Conservation (phyloP, 352 stramenopile species). For the Globisporangium cylindrosporum region DNA sequence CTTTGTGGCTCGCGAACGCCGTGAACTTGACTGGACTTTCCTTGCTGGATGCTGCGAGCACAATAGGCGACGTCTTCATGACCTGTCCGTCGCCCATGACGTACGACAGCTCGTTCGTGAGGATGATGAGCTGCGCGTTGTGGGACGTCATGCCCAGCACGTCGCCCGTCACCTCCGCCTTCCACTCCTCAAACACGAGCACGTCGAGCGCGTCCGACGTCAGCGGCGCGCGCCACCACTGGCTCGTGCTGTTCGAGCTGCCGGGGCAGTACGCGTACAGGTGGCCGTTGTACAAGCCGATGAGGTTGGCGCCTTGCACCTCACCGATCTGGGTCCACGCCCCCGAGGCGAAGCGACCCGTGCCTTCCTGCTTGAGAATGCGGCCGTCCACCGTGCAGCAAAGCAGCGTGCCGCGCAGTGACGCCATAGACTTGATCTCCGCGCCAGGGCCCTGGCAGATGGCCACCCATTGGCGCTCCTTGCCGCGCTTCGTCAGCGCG, state of each 20-base stretch:
- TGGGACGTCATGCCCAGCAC: conserved; percentile 70
- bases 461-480: conserved; percentile 42
- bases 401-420: conserved; percentile 58
- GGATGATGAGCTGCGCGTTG: conserved; percentile 69
- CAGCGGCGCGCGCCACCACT: conserved; percentile 58
- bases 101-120: conserved; percentile 47
- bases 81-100: conserved; percentile 32
- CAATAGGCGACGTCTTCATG: conserved; percentile 34
- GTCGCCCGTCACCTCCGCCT: conserved; percentile 17
- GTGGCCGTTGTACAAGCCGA: conserved; percentile 72
- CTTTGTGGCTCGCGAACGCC: conserved; percentile 80
- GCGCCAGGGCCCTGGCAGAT: conserved; percentile 44
- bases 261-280: conserved; percentile 50
- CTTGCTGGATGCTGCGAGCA: conserved; percentile 13
- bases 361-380: conserved; percentile 66
- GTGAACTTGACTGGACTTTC: conserved; percentile 22
- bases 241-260: not conserved
- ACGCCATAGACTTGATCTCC: conserved; percentile 58
- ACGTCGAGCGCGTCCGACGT: conserved; percentile 43
- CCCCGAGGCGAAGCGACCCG: conserved; percentile 54
- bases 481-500: conserved; percentile 39
- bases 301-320: conserved; percentile 37
- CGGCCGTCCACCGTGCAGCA: conserved; percentile 58
- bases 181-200: conserved; percentile 43
- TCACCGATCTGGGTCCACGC: conserved; percentile 56